Conservation (phyloP, 768 basidiomycete genomes). For the Holtermanniella nyarrowii region DNA sequence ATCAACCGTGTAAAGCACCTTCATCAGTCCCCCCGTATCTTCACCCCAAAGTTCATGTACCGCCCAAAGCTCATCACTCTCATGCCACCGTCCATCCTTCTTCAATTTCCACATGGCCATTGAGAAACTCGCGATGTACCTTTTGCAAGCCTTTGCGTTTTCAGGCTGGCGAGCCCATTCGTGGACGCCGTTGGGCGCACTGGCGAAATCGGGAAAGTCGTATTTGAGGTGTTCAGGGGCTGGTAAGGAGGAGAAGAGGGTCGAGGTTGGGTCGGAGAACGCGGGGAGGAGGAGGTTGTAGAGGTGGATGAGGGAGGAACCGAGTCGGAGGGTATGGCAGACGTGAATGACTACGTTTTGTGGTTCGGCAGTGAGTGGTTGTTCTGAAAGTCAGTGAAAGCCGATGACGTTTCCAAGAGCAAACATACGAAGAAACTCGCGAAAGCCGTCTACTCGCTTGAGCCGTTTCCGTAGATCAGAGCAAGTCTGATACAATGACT, state of each 20-base stretch:
- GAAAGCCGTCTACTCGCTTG: slow-evolving; percentile 31
- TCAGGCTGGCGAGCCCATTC: slow-evolving; percentile 46
- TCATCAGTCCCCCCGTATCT: slow-evolving; percentile 68
- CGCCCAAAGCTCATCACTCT: slow-evolving; percentile 67
- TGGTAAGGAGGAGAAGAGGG: slow-evolving; percentile 13
- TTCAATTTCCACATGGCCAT: slow-evolving; percentile 69
- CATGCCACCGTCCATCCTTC: slow-evolving; percentile 50
- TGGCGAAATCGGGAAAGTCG: slow-evolving; percentile 31
- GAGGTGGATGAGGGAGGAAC: slow-evolving; percentile 87
- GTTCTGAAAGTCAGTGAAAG: slow-evolving; percentile 14
- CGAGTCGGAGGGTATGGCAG: slow-evolving; percentile 87
- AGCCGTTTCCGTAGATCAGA: slow-evolving; percentile 26
- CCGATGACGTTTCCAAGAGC: neutral
- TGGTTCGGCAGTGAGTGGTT: slow-evolving; percentile 24
- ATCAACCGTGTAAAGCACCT: slow-evolving; percentile 50
- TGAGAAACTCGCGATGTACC: slow-evolving; percentile 78
- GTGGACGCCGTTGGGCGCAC: slow-evolving; percentile 26
- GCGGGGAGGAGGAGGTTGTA: slow-evolving; percentile 67
- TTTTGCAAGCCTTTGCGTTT: slow-evolving; percentile 72
- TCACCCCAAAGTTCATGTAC: slow-evolving; percentile 79
- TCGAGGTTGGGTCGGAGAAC: slow-evolving; percentile 21
- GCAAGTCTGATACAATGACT: slow-evolving; percentile 36
- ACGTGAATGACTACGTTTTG: slow-evolving; percentile 83
- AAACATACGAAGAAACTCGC: slow-evolving; percentile 31
- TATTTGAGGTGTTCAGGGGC: slow-evolving; percentile 21